These are phyloP conservation scores for Capronia coronata DNA, from an alignment of 2,329 filamentous ascomycete genomes.

Conservation along the genomic window DNA sequence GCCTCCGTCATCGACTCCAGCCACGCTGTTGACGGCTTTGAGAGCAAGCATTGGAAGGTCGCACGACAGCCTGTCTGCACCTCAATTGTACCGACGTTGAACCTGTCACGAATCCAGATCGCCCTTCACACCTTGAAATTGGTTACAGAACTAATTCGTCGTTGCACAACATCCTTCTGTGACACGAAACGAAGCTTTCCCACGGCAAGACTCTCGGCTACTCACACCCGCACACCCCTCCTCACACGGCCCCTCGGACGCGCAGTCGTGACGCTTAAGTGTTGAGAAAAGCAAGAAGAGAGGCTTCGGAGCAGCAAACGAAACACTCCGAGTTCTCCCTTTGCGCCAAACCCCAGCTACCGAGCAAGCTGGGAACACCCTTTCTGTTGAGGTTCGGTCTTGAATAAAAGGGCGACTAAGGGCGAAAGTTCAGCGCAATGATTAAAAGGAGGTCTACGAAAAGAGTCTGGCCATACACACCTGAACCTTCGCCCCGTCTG, in stretches of 20 bases:
- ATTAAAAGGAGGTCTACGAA: constrained; percentile 30
- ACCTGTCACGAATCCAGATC: not conserved
- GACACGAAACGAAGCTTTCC: constrained; percentile 21
- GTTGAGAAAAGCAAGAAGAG: not conserved
- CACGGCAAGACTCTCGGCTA: constrained; percentile 15
- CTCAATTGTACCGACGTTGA: constrained; percentile 1
- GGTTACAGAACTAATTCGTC: not conserved
- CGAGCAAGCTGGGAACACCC: not conserved
- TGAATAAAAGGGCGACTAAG: constrained; percentile 5
- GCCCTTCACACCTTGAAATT: not conserved
- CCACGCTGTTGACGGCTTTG: constrained; percentile 13
- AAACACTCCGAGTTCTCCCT: no score
- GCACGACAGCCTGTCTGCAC: constrained; percentile 9
- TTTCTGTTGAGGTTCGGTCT: not conserved
- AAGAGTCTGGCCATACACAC: constrained; percentile 32
- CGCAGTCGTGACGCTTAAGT: not conserved
- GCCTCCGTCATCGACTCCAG: constrained; percentile 1
- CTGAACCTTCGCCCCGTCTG: constrained; percentile 41
- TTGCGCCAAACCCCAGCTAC: not conserved
- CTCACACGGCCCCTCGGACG: constrained; percentile 3
- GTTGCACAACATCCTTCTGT: constrained; percentile 24
- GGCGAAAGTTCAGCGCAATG: constrained; percentile 28
- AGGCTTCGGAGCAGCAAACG: no score
- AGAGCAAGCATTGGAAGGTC: constrained; percentile 10
- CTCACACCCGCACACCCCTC: constrained; percentile 5